Evolutionary conservation across 345 rosid genomes (phyloP).

Genomic region (Dipteronia sinensis): DNA sequence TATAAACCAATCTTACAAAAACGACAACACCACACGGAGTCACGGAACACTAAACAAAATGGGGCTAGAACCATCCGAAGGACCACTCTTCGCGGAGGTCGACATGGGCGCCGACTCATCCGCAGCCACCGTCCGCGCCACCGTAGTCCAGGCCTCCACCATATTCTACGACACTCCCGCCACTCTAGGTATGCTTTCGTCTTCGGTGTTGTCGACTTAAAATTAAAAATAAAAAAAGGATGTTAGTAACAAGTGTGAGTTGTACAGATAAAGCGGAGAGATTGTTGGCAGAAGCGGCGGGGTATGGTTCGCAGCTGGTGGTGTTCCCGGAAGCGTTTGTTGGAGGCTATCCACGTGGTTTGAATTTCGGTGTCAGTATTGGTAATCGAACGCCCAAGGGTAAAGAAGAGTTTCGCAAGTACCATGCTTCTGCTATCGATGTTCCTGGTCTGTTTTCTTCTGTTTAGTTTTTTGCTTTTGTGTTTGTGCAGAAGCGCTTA

Average conservation of each 20-base stretch:
- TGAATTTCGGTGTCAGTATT: constrained; percentile 69
- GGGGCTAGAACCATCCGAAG: constrained; percentile 28
- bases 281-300: constrained; percentile 81
- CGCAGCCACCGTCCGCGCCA: constrained; percentile 68
- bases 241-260: not conserved
- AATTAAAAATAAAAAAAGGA: not conserved
- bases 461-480: too few species aligned
- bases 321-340: constrained; percentile 95
- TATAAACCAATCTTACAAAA: too few species aligned
- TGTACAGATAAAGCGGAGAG: constrained; percentile 85
- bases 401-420: constrained; percentile 82
- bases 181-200: constrained; percentile 57
- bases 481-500: not conserved
- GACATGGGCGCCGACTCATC: constrained; percentile 70
- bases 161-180: constrained; percentile 88
- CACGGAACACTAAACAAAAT: too few species aligned
- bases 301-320: constrained; percentile 77
- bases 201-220: not conserved
- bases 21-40: too few species aligned
- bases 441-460: constrained; percentile 67
- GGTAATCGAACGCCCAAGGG: constrained; percentile 80
- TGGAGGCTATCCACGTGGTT: constrained; percentile 94
- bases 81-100: constrained; percentile 70
- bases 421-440: constrained; percentile 83
- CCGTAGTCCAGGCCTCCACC: constrained; percentile 94